These are phyloP conservation scores for Rutidosis leptorrhynchoides DNA, from an alignment of 129 eudicot genomes.

Conservation along the genomic window DNA sequence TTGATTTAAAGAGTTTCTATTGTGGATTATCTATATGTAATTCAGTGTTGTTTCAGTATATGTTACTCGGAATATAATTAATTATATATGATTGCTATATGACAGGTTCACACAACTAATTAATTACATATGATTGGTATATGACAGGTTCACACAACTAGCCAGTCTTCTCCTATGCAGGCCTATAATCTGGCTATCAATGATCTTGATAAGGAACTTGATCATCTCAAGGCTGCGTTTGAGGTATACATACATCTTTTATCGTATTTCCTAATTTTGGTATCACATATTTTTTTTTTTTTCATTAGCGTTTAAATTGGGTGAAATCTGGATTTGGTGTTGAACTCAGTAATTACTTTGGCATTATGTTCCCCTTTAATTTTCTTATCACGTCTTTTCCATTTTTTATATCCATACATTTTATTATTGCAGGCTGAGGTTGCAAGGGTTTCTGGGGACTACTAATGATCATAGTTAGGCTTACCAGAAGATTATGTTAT, in stretches of 20 bases:
- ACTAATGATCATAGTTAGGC: constrained; percentile 20
- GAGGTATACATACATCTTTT: constrained; percentile 51
- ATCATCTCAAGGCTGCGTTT: constrained; percentile 75
- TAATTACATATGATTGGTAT: neutral
- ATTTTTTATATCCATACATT: neutral
- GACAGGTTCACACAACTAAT: constrained; percentile 85
- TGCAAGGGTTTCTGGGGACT: constrained; percentile 36
- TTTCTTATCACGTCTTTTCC: neutral
- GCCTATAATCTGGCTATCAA: constrained; percentile 88
- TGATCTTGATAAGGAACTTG: constrained; percentile 92
- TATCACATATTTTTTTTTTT: neutral
- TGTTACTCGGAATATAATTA: neutral
- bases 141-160: constrained; percentile 78
- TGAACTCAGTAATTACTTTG: neutral
- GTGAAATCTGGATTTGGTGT: neutral
- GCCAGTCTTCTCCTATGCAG: constrained; percentile 93
- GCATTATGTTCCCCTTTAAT: neutral
- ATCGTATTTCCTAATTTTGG: neutral
- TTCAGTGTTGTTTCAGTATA: neutral
- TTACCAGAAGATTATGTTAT: constrained; percentile 1
- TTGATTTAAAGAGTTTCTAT: constrained; percentile 3
- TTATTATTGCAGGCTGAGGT: constrained; percentile 34
- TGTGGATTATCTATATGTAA: neutral
- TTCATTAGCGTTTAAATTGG: neutral
- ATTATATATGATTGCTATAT: neutral